A percentile compares a stretch with the other conserved stretches of the same genome.
Evolutionary conservation across 441 rosid genomes (phyloP).

Genomic region (Erysimum pusillum): DNA sequence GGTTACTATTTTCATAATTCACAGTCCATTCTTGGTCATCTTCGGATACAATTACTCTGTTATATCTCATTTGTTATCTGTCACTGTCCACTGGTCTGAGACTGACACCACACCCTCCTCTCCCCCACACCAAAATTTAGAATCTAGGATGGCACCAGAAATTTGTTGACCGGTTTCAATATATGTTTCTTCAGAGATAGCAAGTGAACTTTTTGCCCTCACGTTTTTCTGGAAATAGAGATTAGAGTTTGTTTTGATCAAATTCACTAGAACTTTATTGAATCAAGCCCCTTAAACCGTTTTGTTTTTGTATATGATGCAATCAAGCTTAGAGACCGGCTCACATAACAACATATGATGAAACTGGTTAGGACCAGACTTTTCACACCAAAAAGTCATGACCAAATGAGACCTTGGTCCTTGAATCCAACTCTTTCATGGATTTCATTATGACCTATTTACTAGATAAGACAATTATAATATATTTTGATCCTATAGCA

Average conservation of each 20-base stretch:
- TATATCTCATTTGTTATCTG: neutral
- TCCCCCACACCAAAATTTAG: neutral
- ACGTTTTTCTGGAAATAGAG: neutral
- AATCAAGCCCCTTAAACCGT: neutral
- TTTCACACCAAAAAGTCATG: neutral
- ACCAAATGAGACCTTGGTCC: neutral
- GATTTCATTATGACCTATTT: neutral
- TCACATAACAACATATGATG: neutral
- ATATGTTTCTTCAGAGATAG: neutral
- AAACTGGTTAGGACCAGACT: neutral
- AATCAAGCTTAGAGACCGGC: neutral
- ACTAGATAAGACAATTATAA: neutral
- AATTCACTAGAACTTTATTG: neutral
- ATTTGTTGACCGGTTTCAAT: neutral
- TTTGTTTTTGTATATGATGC: neutral
- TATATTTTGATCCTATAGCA: neutral
- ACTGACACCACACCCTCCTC: slow-evolving; percentile 10
- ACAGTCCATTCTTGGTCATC: neutral
- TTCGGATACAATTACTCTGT: neutral
- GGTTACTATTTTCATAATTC: neutral
- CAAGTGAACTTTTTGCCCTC: too few relatives aligned
- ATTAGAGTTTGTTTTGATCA: neutral
- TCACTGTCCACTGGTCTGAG: slow-evolving; percentile 23
- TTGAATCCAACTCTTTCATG: neutral
- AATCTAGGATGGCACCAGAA: slow-evolving; percentile 20